Evolutionary conservation across 2,329 filamentous ascomycete species (phyloP).

Genomic region (Ophiocordyceps camponoti-leonardi): DNA sequence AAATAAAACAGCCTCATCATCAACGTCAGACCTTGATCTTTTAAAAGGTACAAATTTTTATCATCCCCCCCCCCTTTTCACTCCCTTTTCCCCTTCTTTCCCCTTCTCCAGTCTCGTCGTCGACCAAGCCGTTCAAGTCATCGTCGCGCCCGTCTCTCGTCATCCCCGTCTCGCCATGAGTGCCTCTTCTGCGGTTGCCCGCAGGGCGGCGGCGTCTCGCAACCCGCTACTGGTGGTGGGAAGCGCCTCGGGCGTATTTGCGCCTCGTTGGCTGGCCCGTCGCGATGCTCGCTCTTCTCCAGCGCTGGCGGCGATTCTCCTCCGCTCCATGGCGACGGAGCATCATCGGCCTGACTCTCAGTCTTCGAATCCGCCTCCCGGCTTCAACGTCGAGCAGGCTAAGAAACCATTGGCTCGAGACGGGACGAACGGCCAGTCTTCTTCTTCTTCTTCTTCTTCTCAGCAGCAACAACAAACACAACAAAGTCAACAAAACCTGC

Average conservation of each 20-base stretch:
- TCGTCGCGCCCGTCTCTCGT: neutral
- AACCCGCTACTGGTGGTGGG: slow-evolving; percentile 31
- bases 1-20: neutral
- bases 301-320: slow-evolving; percentile 38
- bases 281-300: slow-evolving; percentile 26
- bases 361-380: slow-evolving; percentile 58
- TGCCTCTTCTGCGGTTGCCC: slow-evolving; percentile 37
- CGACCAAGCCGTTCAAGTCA: too few relatives aligned
- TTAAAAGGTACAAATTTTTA: too few relatives aligned
- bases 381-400: slow-evolving; percentile 79
- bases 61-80: neutral
- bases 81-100: neutral
- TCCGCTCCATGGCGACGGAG: slow-evolving; percentile 40
- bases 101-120: neutral
- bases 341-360: slow-evolving; percentile 32
- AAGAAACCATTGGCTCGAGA: slow-evolving; percentile 64
- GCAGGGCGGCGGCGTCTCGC: slow-evolving; percentile 29
- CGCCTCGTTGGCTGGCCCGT: neutral
- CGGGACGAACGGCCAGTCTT: slow-evolving; percentile 5
- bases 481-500: neutral
- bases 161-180: slow-evolving; percentile 25
- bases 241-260: neutral
- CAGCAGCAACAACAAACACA: neutral
- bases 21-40: neutral
- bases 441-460: too few relatives aligned